Evolutionary conservation across 148 eudicot genomes (phyloP).

Genomic region (Dianthus caryophyllus): DNA sequence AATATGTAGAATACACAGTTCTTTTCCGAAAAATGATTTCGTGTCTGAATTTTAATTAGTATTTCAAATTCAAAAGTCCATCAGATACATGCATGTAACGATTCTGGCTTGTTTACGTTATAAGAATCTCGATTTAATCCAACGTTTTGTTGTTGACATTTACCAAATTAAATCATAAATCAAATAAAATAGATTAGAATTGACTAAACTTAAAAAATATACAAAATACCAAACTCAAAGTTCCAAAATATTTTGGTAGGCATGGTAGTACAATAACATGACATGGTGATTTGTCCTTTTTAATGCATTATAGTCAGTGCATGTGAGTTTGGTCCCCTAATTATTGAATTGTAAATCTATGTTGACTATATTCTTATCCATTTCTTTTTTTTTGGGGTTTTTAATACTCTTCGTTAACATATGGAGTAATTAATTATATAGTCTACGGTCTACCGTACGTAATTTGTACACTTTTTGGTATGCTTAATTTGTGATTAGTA

Average conservation of each 20-base stretch:
- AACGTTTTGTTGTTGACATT: too few relatives aligned
- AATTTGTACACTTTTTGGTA: not conserved
- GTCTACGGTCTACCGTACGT: conserved; percentile 5
- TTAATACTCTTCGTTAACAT: not conserved
- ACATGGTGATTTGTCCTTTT: conserved; percentile 12
- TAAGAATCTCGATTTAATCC: too few relatives aligned
- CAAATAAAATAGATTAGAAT: too few relatives aligned
- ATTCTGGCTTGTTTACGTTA: too few relatives aligned
- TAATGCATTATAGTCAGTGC: conserved; percentile 4
- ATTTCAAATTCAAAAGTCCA: not conserved
- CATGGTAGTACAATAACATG: not conserved
- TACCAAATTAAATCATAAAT: not conserved
- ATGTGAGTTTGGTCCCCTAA: conserved; percentile 11
- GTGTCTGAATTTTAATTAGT: not conserved
- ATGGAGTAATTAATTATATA: not conserved
- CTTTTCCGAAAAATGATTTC: not conserved
- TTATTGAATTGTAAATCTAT: not conserved
- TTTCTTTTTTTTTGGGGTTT: not conserved
- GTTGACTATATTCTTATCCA: not conserved
- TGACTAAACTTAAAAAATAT: too few relatives aligned
- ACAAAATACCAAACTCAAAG: not conserved
- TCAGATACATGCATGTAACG: too few relatives aligned
- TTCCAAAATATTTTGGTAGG: not conserved
- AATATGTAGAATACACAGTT: not conserved
- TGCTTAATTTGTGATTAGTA: too few relatives aligned